Percentiles rank a stretch among this genome's conserved stretches.
Conservation (phyloP, 257 asterid species). For the Jasminum sambac region DNA sequence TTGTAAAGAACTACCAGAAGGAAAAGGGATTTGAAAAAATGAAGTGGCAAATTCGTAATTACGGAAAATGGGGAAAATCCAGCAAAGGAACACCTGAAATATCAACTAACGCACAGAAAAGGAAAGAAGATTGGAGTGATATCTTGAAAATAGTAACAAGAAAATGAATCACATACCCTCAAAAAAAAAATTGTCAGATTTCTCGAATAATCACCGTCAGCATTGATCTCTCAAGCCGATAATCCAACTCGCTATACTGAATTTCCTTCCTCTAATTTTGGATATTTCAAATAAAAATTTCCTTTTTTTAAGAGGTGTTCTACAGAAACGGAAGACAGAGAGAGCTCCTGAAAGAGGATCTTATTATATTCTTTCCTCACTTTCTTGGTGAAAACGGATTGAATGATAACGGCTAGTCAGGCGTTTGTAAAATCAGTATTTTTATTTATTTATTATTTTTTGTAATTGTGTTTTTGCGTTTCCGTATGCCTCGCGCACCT, state of each 20-base stretch:
- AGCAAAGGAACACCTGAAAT: constrained; percentile 3
- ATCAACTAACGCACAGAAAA: not conserved
- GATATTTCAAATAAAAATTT: not conserved
- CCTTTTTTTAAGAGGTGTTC: constrained; percentile 24
- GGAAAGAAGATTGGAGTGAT: not conserved
- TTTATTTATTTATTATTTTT: too few relatives aligned
- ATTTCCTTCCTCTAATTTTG: not conserved
- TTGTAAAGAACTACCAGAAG: not conserved
- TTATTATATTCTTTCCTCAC: constrained; percentile 3
- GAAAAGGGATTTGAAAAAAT: not conserved
- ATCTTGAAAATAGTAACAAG: not conserved
- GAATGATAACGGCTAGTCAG: constrained; percentile 55
- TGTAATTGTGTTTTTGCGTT: constrained; percentile 34
- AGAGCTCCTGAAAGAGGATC: constrained; percentile 24
- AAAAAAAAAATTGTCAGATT: constrained; percentile 18
- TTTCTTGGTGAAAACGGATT: not conserved
- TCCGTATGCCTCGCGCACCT: constrained; percentile 33
- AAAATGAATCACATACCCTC: constrained; percentile 27
- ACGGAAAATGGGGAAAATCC: not conserved
- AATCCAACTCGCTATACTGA: constrained; percentile 17
- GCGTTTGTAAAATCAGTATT: not conserved
- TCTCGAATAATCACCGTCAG: constrained; percentile 26
- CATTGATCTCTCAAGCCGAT: constrained; percentile 23
- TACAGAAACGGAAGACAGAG: constrained; percentile 26
- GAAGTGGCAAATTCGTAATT: not conserved